Conservation (phyloP, 129 eudicot species). For the Helianthus tuberosus region DNA sequence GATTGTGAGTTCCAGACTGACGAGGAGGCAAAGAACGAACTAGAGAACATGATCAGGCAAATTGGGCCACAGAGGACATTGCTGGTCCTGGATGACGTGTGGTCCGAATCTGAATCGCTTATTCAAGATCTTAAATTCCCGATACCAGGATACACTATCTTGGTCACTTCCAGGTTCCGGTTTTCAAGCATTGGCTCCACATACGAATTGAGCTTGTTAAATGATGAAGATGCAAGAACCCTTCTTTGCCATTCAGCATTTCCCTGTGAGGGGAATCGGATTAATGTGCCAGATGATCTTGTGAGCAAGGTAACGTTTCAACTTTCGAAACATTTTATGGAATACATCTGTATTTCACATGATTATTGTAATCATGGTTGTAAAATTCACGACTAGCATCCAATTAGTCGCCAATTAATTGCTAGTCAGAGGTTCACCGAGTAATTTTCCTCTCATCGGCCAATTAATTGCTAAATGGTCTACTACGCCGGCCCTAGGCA, state of each 20-base stretch:
- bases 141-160: constrained; percentile 34
- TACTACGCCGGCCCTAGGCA: too few relatives aligned
- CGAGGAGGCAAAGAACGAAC: constrained; percentile 47
- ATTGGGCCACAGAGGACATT: constrained; percentile 27
- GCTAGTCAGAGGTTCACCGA: too few relatives aligned
- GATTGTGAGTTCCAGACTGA: constrained; percentile 30
- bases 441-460: too few relatives aligned
- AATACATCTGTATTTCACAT: background rate
- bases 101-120: constrained; percentile 40
- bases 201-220: constrained; percentile 35
- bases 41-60: constrained; percentile 28
- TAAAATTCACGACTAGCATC: too few relatives aligned
- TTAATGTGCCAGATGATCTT: constrained; percentile 39
- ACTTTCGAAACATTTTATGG: background rate
- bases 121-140: constrained; percentile 33
- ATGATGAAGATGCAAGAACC: constrained; percentile 43
- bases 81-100: constrained; percentile 60
- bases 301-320: constrained; percentile 41
- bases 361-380: background rate
- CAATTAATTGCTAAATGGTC: too few relatives aligned
- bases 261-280: constrained; percentile 9
- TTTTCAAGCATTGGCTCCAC: constrained; percentile 36
- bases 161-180: constrained; percentile 52
- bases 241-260: constrained; percentile 49
- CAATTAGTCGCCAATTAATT: too few relatives aligned